Conservation (phyloP, 1,284 basidiomycete species). For the Heterobasidion annosum region DNA sequence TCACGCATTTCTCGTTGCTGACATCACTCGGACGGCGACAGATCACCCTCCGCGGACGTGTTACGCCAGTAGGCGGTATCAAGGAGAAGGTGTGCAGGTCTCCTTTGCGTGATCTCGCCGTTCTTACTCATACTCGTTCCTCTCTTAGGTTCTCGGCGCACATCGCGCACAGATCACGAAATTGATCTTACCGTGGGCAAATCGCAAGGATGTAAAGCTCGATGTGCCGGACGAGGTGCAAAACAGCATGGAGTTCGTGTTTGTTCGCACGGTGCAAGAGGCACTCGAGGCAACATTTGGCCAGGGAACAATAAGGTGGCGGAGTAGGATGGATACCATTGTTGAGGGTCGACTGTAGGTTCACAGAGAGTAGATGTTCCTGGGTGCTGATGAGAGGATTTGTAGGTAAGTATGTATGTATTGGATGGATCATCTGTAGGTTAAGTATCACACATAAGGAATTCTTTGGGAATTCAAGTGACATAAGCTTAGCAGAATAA, state of each 20-base stretch:
- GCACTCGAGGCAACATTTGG: conserved; percentile 78
- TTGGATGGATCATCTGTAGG: no score
- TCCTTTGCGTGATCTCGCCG: not conserved
- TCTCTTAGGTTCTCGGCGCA: conserved; percentile 58
- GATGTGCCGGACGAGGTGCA: conserved; percentile 70
- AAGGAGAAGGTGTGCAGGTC: conserved; percentile 52
- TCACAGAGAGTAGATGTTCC: no score
- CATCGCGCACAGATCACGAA: conserved; percentile 78
- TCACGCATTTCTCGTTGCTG: no score
- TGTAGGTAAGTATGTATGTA: no score
- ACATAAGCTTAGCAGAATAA: no score
- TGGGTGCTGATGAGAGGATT: no score
- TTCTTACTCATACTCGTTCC: not conserved
- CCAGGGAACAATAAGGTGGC: conserved; percentile 51
- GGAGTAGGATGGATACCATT: conserved; percentile 29
- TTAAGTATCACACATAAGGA: no score
- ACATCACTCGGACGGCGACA: conserved; percentile 12
- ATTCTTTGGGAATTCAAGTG: no score
- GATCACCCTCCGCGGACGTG: conserved; percentile 72
- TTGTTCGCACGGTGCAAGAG: conserved; percentile 71
- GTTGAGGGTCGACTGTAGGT: conserved; percentile 46
- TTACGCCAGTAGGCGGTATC: conserved; percentile 79
- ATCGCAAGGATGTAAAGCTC: conserved; percentile 79
- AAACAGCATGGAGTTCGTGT: conserved; percentile 70
- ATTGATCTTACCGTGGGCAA: conserved; percentile 75